These are phyloP conservation scores for Aureobasidium sp. DNA, from an alignment of 2,329 filamentous ascomycete species.

Conservation along the genomic window DNA sequence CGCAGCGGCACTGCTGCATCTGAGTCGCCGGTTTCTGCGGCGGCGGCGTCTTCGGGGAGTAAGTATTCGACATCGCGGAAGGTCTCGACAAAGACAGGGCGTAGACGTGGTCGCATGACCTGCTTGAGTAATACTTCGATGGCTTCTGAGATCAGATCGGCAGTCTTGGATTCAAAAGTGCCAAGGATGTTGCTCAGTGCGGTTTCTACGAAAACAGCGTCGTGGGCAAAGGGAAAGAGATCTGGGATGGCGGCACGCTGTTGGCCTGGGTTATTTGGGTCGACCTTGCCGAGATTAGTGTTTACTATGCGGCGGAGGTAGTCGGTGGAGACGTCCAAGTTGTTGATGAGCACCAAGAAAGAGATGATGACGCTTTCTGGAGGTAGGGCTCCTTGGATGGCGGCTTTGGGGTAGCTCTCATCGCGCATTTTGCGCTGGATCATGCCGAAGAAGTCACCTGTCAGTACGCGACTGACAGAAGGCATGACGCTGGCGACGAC, in stretches of 20 bases:
- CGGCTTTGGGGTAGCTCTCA: slow-evolving; percentile 79
- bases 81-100: slow-evolving; percentile 76
- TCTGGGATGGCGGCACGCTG: slow-evolving; percentile 29
- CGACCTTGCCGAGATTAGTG: slow-evolving; percentile 47
- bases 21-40: slow-evolving; percentile 34
- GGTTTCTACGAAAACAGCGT: slow-evolving; percentile 62
- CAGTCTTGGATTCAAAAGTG: slow-evolving; percentile 69
- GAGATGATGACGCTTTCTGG: slow-evolving; percentile 82
- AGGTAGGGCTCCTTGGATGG: slow-evolving; percentile 71
- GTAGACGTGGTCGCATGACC: slow-evolving; percentile 76
- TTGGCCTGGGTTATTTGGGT: slow-evolving; percentile 25
- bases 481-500: slow-evolving; percentile 74
- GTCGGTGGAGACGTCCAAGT: slow-evolving; percentile 83
- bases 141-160: slow-evolving; percentile 75
- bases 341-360: slow-evolving; percentile 92
- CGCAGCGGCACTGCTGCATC: slow-evolving; percentile 65
- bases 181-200: slow-evolving; percentile 62
- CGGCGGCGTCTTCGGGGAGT: slow-evolving; percentile 42
- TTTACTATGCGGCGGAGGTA: slow-evolving; percentile 83
- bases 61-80: slow-evolving; percentile 91
- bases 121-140: slow-evolving; percentile 80
- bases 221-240: slow-evolving; percentile 74
- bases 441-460: slow-evolving; percentile 91
- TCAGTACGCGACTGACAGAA: slow-evolving; percentile 70
- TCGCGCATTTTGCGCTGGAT: slow-evolving; percentile 96